phyloP scores from a whole-genome alignment of 2,329 filamentous ascomycete genomes.

The Fusarium sp. region DNA sequence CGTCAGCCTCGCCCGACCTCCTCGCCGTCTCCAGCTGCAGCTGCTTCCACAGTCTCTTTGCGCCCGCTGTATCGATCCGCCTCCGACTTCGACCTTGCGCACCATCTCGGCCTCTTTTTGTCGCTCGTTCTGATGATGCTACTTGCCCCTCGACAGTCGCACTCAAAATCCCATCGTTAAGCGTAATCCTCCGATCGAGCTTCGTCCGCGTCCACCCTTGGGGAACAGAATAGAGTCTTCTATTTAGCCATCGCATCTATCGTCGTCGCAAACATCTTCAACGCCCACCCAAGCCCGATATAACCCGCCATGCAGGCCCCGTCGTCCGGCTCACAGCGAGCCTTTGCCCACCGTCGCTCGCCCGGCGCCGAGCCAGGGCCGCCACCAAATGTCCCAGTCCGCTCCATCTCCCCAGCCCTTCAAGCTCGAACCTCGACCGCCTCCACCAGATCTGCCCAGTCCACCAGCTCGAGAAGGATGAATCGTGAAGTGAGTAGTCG shows the following conservation, averaged over 20 bases:
- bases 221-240: background rate
- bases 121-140: conserved; percentile 42
- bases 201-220: conserved; percentile 10
- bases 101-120: conserved; percentile 14
- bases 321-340: conserved; percentile 56
- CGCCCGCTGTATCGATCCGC: conserved; percentile 4
- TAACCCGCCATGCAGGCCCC: conserved; percentile 36
- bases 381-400: conserved; percentile 62
- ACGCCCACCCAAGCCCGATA: conserved; percentile 1
- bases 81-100: conserved; percentile 18
- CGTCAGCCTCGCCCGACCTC: conserved; percentile 15
- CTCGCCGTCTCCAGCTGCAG: conserved; percentile 12
- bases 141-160: conserved; percentile 40
- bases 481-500: conserved; percentile 48
- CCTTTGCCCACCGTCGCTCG: conserved; percentile 65
- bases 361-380: conserved; percentile 68
- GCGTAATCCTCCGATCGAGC: conserved; percentile 27
- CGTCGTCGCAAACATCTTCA: conserved; percentile 8
- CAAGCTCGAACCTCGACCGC: conserved; percentile 70
- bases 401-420: conserved; percentile 68
- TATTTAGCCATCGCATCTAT: conserved; percentile 4
- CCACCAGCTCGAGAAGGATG: conserved; percentile 45
- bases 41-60: conserved; percentile 5
- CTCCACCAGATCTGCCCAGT: conserved; percentile 68
- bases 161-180: conserved; percentile 38